Evolutionary conservation across 1,284 basidiomycete species (phyloP).

Genomic region (Phylloporus gajari): DNA sequence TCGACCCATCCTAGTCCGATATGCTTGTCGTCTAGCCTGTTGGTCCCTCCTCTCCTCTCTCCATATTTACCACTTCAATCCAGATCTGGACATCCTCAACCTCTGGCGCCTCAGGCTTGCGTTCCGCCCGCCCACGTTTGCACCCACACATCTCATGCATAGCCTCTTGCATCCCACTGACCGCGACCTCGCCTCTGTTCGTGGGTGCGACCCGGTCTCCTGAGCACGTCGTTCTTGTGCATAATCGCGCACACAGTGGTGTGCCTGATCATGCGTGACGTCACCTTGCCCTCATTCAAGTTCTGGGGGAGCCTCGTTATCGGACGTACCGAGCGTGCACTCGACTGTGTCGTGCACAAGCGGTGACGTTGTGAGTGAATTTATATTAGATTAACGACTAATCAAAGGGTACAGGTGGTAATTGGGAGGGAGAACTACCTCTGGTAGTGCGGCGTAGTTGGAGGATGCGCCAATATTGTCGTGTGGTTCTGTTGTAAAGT

Average conservation of each 20-base stretch:
- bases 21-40: conserved; percentile 25
- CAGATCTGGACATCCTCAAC: conserved; percentile 6
- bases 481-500: conserved; percentile 34
- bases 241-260: conserved; percentile 25
- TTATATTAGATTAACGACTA: conserved; percentile 35
- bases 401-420: conserved; percentile 7
- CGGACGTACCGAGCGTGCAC: conserved; percentile 31
- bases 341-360: conserved; percentile 31
- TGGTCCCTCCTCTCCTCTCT: conserved; percentile 25
- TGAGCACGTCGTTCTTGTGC: conserved; percentile 33
- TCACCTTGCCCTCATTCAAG: conserved; percentile 19
- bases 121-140: conserved; percentile 28
- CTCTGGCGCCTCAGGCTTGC: conserved; percentile 28
- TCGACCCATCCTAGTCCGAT: conserved; percentile 23
- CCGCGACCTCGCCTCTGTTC: conserved; percentile 29
- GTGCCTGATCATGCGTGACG: conserved; percentile 25
- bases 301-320: conserved; percentile 29
- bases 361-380: conserved; percentile 40
- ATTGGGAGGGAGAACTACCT: conserved; percentile 1
- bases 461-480: conserved; percentile 35
- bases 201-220: conserved; percentile 17
- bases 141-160: conserved; percentile 32
- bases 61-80: conserved; percentile 25
- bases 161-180: conserved; percentile 25
- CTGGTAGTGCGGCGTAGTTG: conserved; percentile 29